Evolutionary conservation across 768 basidiomycete genomes (phyloP), one percentile per base, ranked within the genome.

Genomic region (Coprinopsis cinerea): DNA sequence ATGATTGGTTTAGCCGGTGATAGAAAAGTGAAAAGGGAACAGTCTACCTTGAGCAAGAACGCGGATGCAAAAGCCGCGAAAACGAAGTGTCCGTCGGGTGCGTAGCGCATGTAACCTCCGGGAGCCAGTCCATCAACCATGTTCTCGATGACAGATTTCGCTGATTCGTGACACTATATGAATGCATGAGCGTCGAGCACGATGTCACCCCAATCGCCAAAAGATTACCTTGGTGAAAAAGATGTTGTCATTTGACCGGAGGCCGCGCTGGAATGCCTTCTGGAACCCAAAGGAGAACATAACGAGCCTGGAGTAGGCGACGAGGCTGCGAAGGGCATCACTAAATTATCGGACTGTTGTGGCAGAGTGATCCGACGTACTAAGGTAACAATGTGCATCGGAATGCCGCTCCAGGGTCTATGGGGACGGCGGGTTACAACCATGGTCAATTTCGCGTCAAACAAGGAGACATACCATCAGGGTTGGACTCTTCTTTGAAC

Each of bases 251-350:
- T 74, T 75, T 1, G 72, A 64, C 53, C 80, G 72, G 24, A 87
- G 75, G 1, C 86, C 85, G 6, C 83, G 77, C 55, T 83, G 78
- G 63, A 79, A 88, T 1, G 87, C 87, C 56, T 89, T 83, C 55
- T 91, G 88, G 67, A 90, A 90, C 3, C 85, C 88, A 57, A 91
- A 90, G 0, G 88, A 90, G 59, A 79, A 88, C 85, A 90, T 88
- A 43, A 91, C 88, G 10, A 91, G 78, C 14, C 88, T 75, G 28
- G 85, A 85, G 58, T 90, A 91, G 24, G 71, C 78, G 50, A 85
- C 82, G 36, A 87, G 73, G 74, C 87, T 90, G 48, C 1, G 41
- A 34, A 28, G 23, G 20, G 1, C 20, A 14, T 49, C 42, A 53
- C 28, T n/a, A 44, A 45, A 27, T 25, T 2, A 18, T 39, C 18